phyloP scores from a whole-genome alignment of 495 filamentous ascomycete species.

The Bryoglossum gracile region DNA sequence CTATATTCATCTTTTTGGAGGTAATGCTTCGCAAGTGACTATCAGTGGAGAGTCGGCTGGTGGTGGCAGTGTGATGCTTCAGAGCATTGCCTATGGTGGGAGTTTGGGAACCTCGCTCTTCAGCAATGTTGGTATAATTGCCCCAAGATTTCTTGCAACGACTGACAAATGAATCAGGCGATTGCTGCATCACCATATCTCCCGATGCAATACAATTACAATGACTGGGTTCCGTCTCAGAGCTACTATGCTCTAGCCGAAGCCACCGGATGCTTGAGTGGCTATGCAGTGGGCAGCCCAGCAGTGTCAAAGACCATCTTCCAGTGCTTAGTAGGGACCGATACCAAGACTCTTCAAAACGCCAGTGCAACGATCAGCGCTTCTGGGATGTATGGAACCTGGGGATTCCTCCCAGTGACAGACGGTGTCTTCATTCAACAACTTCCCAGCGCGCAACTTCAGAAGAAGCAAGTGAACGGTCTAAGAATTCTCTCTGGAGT shows the following conservation, averaged over 20 bases:
- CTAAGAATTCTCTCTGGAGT: slow-evolving; percentile 43
- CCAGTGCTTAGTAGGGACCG: slow-evolving; percentile 43
- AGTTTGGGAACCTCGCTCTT: slow-evolving; percentile 17
- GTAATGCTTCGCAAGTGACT: slow-evolving; percentile 56
- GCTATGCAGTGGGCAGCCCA: slow-evolving; percentile 32
- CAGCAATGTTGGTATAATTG: slow-evolving; percentile 1
- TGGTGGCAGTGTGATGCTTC: slow-evolving; percentile 57
- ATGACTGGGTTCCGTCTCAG: slow-evolving; percentile 15
- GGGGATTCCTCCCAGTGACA: slow-evolving; percentile 57
- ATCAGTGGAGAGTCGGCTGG: slow-evolving; percentile 66
- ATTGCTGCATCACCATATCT: slow-evolving; percentile 21
- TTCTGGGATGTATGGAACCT: slow-evolving; percentile 34
- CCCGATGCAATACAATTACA: slow-evolving; percentile 35
- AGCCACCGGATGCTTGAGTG: slow-evolving; percentile 17
- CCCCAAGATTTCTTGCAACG: slow-evolving; percentile 8
- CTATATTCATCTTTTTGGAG: slow-evolving; percentile 61
- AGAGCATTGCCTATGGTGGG: slow-evolving; percentile 50
- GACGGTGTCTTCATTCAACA: slow-evolving; percentile 51
- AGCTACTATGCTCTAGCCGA: slow-evolving; percentile 19
- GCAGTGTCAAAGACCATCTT: slow-evolving; percentile 40
- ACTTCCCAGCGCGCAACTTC: slow-evolving; percentile 45
- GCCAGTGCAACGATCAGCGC: slow-evolving; percentile 45
- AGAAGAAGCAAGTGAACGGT: slow-evolving; percentile 44
- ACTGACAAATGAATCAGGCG: slow-evolving; percentile 17
- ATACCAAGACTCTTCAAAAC: slow-evolving; percentile 46